These are phyloP conservation scores for Colletotrichum sublineola DNA, from an alignment of 2,329 filamentous ascomycete genomes.

Conservation along the genomic window DNA sequence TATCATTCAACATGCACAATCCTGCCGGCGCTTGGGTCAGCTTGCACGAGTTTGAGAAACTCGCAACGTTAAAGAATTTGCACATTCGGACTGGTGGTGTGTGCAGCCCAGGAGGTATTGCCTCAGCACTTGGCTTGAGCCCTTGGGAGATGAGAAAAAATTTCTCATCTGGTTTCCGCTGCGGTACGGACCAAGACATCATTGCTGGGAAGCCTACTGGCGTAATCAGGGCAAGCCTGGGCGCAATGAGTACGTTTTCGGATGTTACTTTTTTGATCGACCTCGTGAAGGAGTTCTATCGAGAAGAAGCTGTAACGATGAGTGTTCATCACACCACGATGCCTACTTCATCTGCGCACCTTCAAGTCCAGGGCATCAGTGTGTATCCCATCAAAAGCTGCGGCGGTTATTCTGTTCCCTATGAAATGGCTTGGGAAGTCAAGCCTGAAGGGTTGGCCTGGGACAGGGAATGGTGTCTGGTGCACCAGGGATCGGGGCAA, in stretches of 20 bases:
- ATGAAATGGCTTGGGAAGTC: conserved; percentile 78
- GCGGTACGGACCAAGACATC: conserved; percentile 85
- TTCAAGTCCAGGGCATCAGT: conserved; percentile 71
- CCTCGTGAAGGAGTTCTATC: conserved; percentile 80
- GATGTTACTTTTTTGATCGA: conserved; percentile 80
- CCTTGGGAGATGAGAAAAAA: conserved; percentile 88
- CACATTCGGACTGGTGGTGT: conserved; percentile 90
- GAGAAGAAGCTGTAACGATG: conserved; percentile 43
- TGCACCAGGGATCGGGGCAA: conserved; percentile 87
- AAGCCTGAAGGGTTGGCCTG: conserved; percentile 86
- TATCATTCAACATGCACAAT: conserved; percentile 87
- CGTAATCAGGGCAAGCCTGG: conserved; percentile 86
- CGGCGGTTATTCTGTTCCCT: conserved; percentile 79
- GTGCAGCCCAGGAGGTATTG: conserved; percentile 92
- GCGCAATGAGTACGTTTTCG: conserved; percentile 85
- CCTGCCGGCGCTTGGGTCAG: conserved; percentile 80
- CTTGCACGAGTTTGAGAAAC: conserved; percentile 87
- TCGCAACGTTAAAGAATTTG: conserved; percentile 82
- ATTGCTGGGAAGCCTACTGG: conserved; percentile 89
- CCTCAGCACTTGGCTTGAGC: conserved; percentile 77
- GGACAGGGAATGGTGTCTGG: conserved; percentile 96
- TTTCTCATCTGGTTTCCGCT: conserved; percentile 87
- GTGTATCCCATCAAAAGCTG: conserved; percentile 98
- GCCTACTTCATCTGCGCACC: neutral
- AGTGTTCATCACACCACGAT: conserved; percentile 7